These are phyloP conservation scores for Pseudogymnoascus sp. DNA, from an alignment of 2,329 filamentous ascomycete genomes.

Conservation along the genomic window DNA sequence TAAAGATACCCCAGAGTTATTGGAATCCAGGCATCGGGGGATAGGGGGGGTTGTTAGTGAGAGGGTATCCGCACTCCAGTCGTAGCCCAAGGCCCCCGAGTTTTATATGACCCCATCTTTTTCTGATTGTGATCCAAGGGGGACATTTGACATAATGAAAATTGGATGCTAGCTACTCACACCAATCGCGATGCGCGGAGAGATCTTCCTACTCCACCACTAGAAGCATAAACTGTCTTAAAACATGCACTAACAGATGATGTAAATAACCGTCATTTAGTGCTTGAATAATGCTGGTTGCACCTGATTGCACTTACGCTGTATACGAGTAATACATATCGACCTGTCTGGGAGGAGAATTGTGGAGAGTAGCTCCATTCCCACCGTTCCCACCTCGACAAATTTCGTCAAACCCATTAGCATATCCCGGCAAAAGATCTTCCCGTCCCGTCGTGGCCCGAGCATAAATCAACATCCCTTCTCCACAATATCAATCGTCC, in stretches of 20 bases:
- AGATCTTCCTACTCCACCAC: background rate
- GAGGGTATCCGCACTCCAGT: background rate
- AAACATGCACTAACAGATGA: background rate
- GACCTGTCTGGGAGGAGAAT: background rate
- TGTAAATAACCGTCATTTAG: background rate
- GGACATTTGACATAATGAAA: background rate
- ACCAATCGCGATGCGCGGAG: background rate
- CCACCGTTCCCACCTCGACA: background rate
- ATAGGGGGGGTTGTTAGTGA: background rate
- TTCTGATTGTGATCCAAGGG: background rate
- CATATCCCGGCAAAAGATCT: background rate
- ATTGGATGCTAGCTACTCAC: background rate
- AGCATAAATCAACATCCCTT: background rate
- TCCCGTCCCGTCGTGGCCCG: background rate
- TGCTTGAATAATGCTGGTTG: background rate
- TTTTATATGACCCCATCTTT: background rate
- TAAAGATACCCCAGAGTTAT: background rate
- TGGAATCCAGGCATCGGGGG: background rate
- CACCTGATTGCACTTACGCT: background rate
- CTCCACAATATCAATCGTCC: background rate
- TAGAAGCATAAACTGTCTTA: background rate
- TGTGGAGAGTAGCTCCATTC: background rate
- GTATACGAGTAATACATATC: background rate
- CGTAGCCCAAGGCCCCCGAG: background rate
- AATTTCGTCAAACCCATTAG: background rate